A percentile compares a stretch with the other conserved stretches of the same genome.
Conservation (phyloP, 768 basidiomycete genomes). For the Termitomyces sp. region DNA sequence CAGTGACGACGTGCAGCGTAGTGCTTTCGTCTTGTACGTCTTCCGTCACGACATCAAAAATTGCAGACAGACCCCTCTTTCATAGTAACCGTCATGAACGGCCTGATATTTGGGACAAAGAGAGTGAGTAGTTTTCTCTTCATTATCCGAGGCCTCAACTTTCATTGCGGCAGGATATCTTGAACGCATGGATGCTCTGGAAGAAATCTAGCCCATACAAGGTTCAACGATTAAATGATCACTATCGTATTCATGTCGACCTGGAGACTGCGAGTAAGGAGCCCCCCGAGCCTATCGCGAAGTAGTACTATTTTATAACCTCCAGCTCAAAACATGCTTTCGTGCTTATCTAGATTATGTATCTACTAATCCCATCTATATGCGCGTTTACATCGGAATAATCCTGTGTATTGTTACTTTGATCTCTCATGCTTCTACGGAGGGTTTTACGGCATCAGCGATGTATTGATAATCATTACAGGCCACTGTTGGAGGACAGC, state of each 20-base stretch:
- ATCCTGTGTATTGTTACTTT: not conserved
- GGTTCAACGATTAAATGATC: not conserved
- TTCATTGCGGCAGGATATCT: not conserved
- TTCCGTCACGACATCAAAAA: not conserved
- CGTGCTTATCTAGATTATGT: not conserved
- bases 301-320: not conserved
- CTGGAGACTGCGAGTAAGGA: not conserved
- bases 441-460: not conserved
- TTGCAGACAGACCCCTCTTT: not conserved
- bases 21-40: constrained; percentile 2
- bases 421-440: too few relatives aligned
- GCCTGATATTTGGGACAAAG: not conserved
- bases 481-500: not conserved
- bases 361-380: not conserved
- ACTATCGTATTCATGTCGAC: not conserved
- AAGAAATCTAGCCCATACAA: not conserved
- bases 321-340: too few relatives aligned
- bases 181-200: not conserved
- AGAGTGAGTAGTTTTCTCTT: not conserved
- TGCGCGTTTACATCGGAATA: not conserved
- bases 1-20: constrained; percentile 7
- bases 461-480: not conserved
- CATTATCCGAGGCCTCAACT: not conserved
- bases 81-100: not conserved
- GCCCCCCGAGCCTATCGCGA: not conserved